These are phyloP conservation scores for Barnettozyma pratensis DNA, from an alignment of 805 yeast species.

Conservation along the genomic window DNA sequence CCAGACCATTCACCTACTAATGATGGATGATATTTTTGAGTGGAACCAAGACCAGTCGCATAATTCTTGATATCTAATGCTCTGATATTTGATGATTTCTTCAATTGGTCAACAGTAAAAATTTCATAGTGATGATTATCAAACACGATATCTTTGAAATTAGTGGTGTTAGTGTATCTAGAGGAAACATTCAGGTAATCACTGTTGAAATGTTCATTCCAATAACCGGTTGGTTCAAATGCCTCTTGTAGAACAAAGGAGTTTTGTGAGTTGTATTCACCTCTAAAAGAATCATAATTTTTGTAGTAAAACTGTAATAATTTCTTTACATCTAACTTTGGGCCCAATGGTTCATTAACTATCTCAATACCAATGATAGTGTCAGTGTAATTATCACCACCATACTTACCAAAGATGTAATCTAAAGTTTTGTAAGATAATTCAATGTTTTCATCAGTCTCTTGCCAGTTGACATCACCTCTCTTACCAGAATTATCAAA, in stretches of 20 bases:
- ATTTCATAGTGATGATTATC: constrained; percentile 94
- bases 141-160: constrained; percentile 56
- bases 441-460: constrained; percentile 34
- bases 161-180: constrained; percentile 8
- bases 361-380: constrained; percentile 67
- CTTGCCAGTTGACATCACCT: constrained; percentile 38
- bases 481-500: constrained; percentile 77
- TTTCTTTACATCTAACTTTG: constrained; percentile 36
- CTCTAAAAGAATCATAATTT: constrained; percentile 26
- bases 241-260: constrained; percentile 63
- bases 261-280: constrained; percentile 22
- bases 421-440: constrained; percentile 47
- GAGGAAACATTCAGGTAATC: constrained; percentile 24
- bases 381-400: constrained; percentile 41
- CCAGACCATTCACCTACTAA: constrained; percentile 83
- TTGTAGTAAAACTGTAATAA: constrained; percentile 30
- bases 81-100: constrained; percentile 32
- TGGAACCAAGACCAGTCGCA: constrained; percentile 24
- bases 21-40: constrained; percentile 40
- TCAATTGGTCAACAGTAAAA: constrained; percentile 60
- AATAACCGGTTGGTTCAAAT: constrained; percentile 48
- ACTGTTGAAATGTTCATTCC: constrained; percentile 42
- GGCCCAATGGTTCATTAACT: constrained; percentile 67
- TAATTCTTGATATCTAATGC: constrained; percentile 27
- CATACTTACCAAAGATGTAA: constrained; percentile 48